Evolutionary conservation across 139 green algal species (phyloP).

Genomic region (Coelastrella sp.): DNA sequence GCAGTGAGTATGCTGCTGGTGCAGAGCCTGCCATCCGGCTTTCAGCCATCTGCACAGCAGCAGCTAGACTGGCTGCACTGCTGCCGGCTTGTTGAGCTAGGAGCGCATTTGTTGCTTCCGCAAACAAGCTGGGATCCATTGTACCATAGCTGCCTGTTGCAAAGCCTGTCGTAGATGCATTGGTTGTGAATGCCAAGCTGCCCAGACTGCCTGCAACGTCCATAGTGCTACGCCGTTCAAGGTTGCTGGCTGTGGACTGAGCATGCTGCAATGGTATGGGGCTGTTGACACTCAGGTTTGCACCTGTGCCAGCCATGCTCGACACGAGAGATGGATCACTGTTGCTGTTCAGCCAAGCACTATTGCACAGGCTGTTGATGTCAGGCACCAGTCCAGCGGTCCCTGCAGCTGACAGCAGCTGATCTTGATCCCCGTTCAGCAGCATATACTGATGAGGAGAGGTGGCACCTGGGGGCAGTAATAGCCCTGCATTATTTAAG

Average conservation of each 20-base stretch:
- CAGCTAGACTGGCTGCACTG: background rate
- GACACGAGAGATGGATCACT: conserved; percentile 23
- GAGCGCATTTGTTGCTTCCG: background rate
- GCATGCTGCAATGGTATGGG: conserved; percentile 5
- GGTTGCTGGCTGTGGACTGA: background rate
- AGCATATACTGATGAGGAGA: conserved; percentile 37
- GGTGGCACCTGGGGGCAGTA: background rate
- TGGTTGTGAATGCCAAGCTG: background rate
- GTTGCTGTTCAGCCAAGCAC: conserved; percentile 36
- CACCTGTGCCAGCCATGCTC: no score
- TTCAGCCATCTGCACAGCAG: background rate
- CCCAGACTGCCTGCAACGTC: background rate
- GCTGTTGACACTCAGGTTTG: background rate
- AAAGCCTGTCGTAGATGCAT: background rate
- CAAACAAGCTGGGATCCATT: background rate
- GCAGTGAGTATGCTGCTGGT: background rate
- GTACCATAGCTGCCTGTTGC: background rate
- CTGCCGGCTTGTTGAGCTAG: background rate
- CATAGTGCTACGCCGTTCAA: background rate
- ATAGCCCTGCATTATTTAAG: background rate
- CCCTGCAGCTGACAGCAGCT: background rate
- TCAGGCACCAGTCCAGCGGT: background rate
- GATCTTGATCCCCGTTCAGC: background rate
- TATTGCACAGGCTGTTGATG: background rate
- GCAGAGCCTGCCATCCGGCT: conserved; percentile 6